A percentile compares a stretch with the other conserved stretches of the same genome.
Evolutionary conservation across 2,329 filamentous ascomycete genomes (phyloP).

Genomic region (Fusarium domesticum): DNA sequence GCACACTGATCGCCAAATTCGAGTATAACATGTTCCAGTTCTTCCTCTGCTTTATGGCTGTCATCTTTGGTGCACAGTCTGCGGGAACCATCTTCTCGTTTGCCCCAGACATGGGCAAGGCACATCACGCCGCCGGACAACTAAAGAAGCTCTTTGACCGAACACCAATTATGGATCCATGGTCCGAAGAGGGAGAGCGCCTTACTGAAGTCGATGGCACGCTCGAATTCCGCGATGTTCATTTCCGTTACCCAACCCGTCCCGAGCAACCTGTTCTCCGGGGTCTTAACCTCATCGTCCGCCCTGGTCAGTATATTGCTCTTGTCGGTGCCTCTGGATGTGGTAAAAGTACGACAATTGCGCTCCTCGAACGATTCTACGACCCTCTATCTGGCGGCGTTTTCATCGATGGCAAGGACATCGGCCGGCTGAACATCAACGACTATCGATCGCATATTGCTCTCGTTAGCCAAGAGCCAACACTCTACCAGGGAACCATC

Average conservation of each 20-base stretch:
- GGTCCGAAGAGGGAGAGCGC: conserved; percentile 66
- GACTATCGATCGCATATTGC: conserved; percentile 81
- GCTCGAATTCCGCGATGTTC: conserved; percentile 87
- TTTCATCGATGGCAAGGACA: conserved; percentile 78
- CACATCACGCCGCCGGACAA: conserved; percentile 75
- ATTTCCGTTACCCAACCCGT: conserved; percentile 90
- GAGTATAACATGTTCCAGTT: conserved; percentile 84
- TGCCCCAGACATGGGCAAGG: conserved; percentile 90
- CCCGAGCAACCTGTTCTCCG: conserved; percentile 89
- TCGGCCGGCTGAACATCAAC: conserved; percentile 76
- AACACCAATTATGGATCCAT: conserved; percentile 76
- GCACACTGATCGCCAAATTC: conserved; percentile 64
- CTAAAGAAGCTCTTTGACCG: conserved; percentile 83
- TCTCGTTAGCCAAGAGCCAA: conserved; percentile 91
- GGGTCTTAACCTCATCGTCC: conserved; percentile 71
- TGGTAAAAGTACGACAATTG: conserved; percentile 92
- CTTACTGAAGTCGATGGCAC: conserved; percentile 66
- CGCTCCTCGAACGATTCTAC: conserved; percentile 90
- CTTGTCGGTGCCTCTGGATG: conserved; percentile 93
- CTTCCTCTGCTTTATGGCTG: conserved; percentile 83
- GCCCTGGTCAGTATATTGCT: conserved; percentile 79
- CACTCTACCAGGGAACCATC: conserved; percentile 89
- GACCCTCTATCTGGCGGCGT: conserved; percentile 79
- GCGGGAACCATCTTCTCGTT: conserved; percentile 88
- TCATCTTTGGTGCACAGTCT: conserved; percentile 90